Conservation (phyloP, 306 rosid species). For the Pyrus betulifolia region DNA sequence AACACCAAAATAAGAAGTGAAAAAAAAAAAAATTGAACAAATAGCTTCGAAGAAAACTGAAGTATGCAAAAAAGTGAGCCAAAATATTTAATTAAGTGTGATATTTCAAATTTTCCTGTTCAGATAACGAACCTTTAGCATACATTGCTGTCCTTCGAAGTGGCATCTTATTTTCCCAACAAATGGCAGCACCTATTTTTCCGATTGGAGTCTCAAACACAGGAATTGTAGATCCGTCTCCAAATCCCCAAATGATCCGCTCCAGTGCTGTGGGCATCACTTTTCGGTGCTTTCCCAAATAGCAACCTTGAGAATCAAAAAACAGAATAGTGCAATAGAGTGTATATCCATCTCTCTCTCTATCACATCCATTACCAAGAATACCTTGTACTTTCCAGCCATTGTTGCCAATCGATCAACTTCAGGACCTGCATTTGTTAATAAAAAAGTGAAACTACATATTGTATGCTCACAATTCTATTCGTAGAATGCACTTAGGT, state of each 20-base stretch:
- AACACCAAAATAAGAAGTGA: neutral
- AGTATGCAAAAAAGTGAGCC: neutral
- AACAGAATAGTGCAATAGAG: conserved; percentile 77
- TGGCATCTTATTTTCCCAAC: conserved; percentile 96
- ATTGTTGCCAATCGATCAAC: conserved; percentile 85
- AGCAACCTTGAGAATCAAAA: conserved; percentile 81
- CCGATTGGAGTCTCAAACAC: conserved; percentile 85
- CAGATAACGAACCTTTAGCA: conserved; percentile 65
- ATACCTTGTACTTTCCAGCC: conserved; percentile 82
- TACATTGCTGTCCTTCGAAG: conserved; percentile 84
- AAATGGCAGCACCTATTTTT: conserved; percentile 87
- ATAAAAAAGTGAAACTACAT: neutral
- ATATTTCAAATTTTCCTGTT: neutral
- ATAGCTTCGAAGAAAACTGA: neutral
- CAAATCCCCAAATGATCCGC: conserved; percentile 89
- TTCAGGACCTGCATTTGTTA: conserved; percentile 62
- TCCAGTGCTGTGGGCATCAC: conserved; percentile 84
- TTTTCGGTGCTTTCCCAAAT: conserved; percentile 91
- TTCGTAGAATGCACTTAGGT: neutral
- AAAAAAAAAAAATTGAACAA: neutral
- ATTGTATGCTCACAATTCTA: neutral
- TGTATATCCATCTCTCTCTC: conserved; percentile 92
- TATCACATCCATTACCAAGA: conserved; percentile 85
- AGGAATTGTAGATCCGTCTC: conserved; percentile 92
- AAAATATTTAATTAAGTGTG: neutral